These are phyloP conservation scores for Xerocomus amazonicus DNA, from an alignment of 1,284 basidiomycete genomes.

Conservation along the genomic window DNA sequence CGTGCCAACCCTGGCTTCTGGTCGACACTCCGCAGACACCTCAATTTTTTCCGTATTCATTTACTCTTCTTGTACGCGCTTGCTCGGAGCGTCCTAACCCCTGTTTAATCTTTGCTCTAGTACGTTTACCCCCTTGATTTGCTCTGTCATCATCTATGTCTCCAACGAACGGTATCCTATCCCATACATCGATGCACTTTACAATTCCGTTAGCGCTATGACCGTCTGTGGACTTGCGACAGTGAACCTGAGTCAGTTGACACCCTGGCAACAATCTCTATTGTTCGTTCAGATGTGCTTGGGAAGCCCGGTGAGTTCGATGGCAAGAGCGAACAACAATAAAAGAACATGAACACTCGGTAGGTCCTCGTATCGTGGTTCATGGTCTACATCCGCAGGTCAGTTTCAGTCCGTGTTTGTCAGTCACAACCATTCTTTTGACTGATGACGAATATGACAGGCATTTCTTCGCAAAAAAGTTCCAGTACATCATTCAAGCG, in stretches of 20 bases:
- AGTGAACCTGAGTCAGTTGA: constrained; percentile 70
- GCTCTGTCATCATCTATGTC: constrained; percentile 72
- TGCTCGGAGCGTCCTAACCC: constrained; percentile 9
- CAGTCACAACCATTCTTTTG: background rate
- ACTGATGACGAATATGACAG: constrained; percentile 34
- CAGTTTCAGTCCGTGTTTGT: constrained; percentile 13
- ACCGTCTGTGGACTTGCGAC: constrained; percentile 76
- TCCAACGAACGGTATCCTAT: constrained; percentile 64
- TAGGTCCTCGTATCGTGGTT: constrained; percentile 70
- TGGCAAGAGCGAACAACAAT: background rate
- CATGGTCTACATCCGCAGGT: constrained; percentile 68
- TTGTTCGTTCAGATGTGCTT: constrained; percentile 71
- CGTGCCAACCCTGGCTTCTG: constrained; percentile 22
- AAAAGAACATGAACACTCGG: background rate
- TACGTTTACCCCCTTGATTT: constrained; percentile 70
- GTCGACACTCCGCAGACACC: constrained; percentile 39
- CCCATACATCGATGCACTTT: constrained; percentile 72
- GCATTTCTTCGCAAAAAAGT: constrained; percentile 73
- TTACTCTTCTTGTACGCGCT: constrained; percentile 48
- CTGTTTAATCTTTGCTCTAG: constrained; percentile 40
- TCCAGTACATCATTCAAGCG: constrained; percentile 62
- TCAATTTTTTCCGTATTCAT: constrained; percentile 72
- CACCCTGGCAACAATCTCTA: constrained; percentile 73
- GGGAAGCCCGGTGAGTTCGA: constrained; percentile 62
- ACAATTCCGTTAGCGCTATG: constrained; percentile 73